These are phyloP conservation scores for Pichia sp. DNA, from an alignment of 1,139 yeast species.

Conservation along the genomic window DNA sequence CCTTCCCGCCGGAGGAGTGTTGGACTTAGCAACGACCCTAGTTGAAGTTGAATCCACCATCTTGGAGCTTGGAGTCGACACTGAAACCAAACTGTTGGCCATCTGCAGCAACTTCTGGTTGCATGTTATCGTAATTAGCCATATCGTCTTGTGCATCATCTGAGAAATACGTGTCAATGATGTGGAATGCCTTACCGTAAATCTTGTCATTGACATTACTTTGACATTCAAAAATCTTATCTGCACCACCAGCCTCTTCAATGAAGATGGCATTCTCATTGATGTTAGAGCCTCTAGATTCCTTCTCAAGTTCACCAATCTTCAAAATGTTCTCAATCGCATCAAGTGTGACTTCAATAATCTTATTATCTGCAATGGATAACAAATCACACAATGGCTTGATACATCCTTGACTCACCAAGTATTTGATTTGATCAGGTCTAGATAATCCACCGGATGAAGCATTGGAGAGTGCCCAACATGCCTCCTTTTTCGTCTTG, in stretches of 20 bases:
- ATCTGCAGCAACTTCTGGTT: conserved; percentile 50
- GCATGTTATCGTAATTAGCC: conserved; percentile 57
- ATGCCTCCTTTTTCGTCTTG: conserved; percentile 96
- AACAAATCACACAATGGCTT: conserved; percentile 94
- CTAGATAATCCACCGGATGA: conserved; percentile 89
- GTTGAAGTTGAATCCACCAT: conserved; percentile 42
- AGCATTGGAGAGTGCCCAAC: conserved; percentile 99
- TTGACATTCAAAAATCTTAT: conserved; percentile 91
- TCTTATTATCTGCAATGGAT: conserved; percentile 81
- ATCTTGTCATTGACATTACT: conserved; percentile 85
- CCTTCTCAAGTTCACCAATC: conserved; percentile 91
- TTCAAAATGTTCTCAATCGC: conserved; percentile 90
- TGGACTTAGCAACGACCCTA: too few species aligned
- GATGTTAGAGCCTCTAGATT: conserved; percentile 56
- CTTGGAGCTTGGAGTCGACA: conserved; percentile 40
- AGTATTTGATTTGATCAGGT: conserved; percentile 90
- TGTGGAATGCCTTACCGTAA: conserved; percentile 82
- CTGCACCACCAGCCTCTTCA: conserved; percentile 99
- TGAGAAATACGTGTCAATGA: conserved; percentile 85
- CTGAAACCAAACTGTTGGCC: conserved; percentile 91
- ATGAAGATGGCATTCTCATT: conserved; percentile 87
- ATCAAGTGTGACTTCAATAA: conserved; percentile 91
- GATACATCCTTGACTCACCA: conserved; percentile 93
- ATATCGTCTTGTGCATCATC: conserved; percentile 65
- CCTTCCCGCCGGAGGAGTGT: too few species aligned